phyloP scores from a whole-genome alignment of 805 yeast genomes.

The Teunomyces lycoperdinae region DNA sequence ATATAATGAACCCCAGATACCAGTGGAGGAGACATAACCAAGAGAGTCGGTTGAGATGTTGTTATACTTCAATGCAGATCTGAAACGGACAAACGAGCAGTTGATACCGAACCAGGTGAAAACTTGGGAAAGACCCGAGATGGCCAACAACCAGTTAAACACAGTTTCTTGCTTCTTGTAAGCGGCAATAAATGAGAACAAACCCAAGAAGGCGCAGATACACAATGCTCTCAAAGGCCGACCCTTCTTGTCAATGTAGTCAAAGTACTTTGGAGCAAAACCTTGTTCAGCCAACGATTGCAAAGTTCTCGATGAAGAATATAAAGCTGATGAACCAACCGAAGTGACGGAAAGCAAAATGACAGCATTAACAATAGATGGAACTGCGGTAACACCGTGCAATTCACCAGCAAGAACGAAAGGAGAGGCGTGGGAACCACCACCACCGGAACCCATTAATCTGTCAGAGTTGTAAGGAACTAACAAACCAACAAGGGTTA shows the following conservation, averaged over 20 bases:
- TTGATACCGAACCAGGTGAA: slow-evolving; percentile 44
- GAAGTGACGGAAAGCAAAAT: slow-evolving; percentile 41
- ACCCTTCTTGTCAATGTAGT: slow-evolving; percentile 40
- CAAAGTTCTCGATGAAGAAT: slow-evolving; percentile 41
- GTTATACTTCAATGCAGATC: slow-evolving; percentile 34
- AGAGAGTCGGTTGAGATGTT: slow-evolving; percentile 26
- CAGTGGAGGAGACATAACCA: slow-evolving; percentile 39
- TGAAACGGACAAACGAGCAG: slow-evolving; percentile 39
- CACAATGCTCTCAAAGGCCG: slow-evolving; percentile 40
- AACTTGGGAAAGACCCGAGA: slow-evolving; percentile 40
- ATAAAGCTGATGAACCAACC: slow-evolving; percentile 41
- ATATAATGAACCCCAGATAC: slow-evolving; percentile 37
- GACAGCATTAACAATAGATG: slow-evolving; percentile 42
- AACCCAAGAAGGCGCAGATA: slow-evolving; percentile 32
- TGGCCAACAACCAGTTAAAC: slow-evolving; percentile 41
- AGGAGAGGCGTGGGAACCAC: slow-evolving; percentile 39
- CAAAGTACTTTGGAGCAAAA: slow-evolving; percentile 38
- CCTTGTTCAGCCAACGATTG: slow-evolving; percentile 43
- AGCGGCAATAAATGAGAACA: slow-evolving; percentile 41
- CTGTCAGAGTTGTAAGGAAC: slow-evolving; percentile 24
- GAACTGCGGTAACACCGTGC: slow-evolving; percentile 38
- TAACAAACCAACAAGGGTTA: slow-evolving; percentile 30
- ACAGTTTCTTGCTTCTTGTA: slow-evolving; percentile 37
- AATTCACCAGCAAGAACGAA: slow-evolving; percentile 40
- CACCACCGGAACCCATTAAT: slow-evolving; percentile 25